Percentiles rank a stretch among this genome's conserved stretches.
Evolutionary conservation across 306 rosid species (phyloP).

Genomic region (Trichosanthes truncata): DNA sequence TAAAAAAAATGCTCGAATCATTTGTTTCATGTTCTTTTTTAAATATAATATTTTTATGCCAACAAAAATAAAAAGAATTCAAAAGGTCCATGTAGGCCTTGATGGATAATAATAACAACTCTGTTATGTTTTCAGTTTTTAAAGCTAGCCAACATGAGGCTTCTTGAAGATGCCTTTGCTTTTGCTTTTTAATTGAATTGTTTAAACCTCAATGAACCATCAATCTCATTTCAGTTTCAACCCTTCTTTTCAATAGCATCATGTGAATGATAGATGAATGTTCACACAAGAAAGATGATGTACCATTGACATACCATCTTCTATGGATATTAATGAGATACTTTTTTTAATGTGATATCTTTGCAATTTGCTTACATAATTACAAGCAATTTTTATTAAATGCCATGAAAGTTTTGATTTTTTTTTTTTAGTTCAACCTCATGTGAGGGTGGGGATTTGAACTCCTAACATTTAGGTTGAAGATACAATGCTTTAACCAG

Average conservation of each 20-base stretch:
- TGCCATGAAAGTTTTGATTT: too few species aligned
- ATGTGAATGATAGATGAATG: background rate
- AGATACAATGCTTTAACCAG: too few species aligned
- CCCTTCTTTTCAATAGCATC: background rate
- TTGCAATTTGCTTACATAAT: background rate
- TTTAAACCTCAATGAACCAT: background rate
- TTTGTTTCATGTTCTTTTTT: too few species aligned
- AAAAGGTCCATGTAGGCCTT: background rate
- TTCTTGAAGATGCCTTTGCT: conserved; percentile 5
- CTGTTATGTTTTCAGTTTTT: background rate
- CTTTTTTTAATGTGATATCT: background rate
- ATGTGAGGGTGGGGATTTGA: too few species aligned
- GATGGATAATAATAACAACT: background rate
- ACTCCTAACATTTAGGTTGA: too few species aligned
- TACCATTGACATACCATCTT: background rate
- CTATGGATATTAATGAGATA: background rate
- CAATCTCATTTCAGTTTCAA: background rate
- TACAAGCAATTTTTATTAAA: background rate
- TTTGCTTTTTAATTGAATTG: background rate
- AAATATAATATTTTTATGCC: background rate
- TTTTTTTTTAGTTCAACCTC: too few species aligned
- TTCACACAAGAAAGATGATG: background rate
- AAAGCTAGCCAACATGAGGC: background rate
- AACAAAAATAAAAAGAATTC: background rate
- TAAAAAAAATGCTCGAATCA: too few species aligned